phyloP scores from a whole-genome alignment of 176 grass and related monocot genomes.

The Bolboschoenus planiculmis region DNA sequence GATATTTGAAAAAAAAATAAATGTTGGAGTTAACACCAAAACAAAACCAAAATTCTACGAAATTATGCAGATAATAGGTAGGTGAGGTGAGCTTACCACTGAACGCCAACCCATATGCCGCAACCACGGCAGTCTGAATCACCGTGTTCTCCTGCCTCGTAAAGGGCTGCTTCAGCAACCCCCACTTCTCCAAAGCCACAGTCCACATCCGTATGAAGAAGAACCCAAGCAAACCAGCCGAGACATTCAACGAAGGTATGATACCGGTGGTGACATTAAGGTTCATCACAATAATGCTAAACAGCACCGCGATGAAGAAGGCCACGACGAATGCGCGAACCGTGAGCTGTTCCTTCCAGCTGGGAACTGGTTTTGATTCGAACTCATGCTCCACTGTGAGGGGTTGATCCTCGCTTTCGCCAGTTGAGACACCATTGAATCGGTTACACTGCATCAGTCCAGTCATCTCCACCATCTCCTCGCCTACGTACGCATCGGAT shows the following conservation, averaged over 20 bases:
- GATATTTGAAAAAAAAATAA: too few species aligned
- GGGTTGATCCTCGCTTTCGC: neutral
- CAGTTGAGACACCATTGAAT: neutral
- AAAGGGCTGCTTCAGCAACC: slow-evolving; percentile 32
- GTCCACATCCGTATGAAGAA: slow-evolving; percentile 41
- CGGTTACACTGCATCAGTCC: neutral
- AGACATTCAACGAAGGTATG: slow-evolving; percentile 36
- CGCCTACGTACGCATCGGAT: neutral
- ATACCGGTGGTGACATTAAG: slow-evolving; percentile 37
- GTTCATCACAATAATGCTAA: slow-evolving; percentile 37
- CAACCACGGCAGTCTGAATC: slow-evolving; percentile 52
- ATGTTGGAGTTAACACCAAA: neutral
- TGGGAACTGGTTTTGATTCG: slow-evolving; percentile 33
- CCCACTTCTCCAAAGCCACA: slow-evolving; percentile 18
- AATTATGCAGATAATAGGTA: neutral
- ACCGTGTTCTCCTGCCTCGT: slow-evolving; percentile 60
- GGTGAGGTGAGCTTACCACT: slow-evolving; percentile 27
- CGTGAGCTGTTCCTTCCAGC: slow-evolving; percentile 70
- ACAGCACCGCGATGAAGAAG: slow-evolving; percentile 46
- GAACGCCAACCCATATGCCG: slow-evolving; percentile 35
- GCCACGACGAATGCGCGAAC: slow-evolving; percentile 53
- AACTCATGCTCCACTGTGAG: slow-evolving; percentile 34
- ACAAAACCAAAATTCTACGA: neutral
- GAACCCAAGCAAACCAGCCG: slow-evolving; percentile 36
- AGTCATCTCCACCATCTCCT: slow-evolving; percentile 1